Percentiles rank a stretch among this genome's conserved stretches.
Conservation (phyloP, 805 yeast species). For the Candida silvicultrix region DNA sequence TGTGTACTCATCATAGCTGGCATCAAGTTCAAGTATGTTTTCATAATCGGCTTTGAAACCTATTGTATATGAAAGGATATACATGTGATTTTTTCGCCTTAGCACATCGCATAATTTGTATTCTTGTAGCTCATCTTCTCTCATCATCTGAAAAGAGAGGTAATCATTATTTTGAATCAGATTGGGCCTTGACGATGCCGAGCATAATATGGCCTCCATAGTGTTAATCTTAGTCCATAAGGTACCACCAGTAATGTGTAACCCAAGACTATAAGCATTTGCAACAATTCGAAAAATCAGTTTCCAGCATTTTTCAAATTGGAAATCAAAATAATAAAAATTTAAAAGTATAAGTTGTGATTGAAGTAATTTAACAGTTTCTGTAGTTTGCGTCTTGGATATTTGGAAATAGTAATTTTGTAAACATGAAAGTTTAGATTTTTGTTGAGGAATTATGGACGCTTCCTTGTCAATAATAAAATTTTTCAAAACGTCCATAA, state of each 20-base stretch:
- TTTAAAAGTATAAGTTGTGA: conserved; percentile 14
- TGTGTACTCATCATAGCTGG: conserved; percentile 9
- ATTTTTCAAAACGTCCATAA: conserved; percentile 16
- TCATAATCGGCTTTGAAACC: conserved; percentile 2
- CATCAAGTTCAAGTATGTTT: conserved; percentile 8
- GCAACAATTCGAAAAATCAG: conserved; percentile 15
- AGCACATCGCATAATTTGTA: conserved; percentile 11
- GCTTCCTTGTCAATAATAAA: conserved; percentile 1
- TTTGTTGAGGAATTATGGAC: neutral
- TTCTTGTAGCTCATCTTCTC: conserved; percentile 12
- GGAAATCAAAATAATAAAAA: conserved; percentile 13
- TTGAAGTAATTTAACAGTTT: conserved; percentile 10
- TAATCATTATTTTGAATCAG: conserved; percentile 6
- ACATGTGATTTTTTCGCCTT: conserved; percentile 11
- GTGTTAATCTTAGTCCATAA: conserved; percentile 16
- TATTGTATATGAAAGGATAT: conserved; percentile 8
- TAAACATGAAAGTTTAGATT: neutral
- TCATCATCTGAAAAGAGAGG: neutral
- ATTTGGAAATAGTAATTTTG: conserved; percentile 13
- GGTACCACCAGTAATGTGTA: conserved; percentile 13
- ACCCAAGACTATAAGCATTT: conserved; percentile 14
- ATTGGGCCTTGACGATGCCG: conserved; percentile 14
- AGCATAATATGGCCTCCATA: conserved; percentile 14
- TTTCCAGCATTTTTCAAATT: conserved; percentile 17
- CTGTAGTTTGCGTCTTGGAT: conserved; percentile 11